Conservation (phyloP, 306 rosid genomes). For the Quercus glauca region DNA sequence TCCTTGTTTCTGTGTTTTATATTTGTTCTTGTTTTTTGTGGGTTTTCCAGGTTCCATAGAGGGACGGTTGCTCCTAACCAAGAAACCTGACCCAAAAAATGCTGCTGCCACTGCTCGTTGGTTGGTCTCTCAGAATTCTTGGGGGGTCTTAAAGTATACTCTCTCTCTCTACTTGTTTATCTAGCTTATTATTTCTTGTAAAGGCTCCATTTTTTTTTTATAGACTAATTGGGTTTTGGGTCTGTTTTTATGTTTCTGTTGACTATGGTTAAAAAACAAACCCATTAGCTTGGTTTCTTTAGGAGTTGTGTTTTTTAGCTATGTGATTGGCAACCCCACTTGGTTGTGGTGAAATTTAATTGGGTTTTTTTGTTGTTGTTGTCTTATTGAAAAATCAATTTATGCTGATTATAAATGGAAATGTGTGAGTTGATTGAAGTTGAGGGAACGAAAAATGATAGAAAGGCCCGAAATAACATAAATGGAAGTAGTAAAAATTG, state of each 20-base stretch:
- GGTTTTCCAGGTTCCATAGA: slow-evolving; percentile 22
- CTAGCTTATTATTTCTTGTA: neutral
- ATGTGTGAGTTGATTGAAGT: neutral
- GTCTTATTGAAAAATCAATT: neutral
- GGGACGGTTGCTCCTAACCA: slow-evolving; percentile 34
- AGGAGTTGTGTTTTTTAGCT: neutral
- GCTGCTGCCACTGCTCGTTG: slow-evolving; percentile 89
- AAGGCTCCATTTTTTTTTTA: neutral
- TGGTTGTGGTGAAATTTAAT: neutral
- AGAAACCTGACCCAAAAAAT: slow-evolving; percentile 67
- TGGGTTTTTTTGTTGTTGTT: neutral
- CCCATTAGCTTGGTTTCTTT: neutral
- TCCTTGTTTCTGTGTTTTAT: neutral
- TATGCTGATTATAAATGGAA: neutral
- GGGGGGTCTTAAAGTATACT: slow-evolving; percentile 82
- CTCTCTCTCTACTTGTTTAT: neutral
- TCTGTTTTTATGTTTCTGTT: neutral
- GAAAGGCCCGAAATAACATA: no score
- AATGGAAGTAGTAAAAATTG: no score
- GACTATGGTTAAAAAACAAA: neutral
- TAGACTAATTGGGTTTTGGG: no score
- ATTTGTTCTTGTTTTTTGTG: slow-evolving; percentile 17
- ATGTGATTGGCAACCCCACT: neutral
- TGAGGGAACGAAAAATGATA: no score
- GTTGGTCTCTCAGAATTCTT: slow-evolving; percentile 68